Conservation (phyloP, 495 filamentous ascomycete genomes). For the Penicillium dipodomyicola region DNA sequence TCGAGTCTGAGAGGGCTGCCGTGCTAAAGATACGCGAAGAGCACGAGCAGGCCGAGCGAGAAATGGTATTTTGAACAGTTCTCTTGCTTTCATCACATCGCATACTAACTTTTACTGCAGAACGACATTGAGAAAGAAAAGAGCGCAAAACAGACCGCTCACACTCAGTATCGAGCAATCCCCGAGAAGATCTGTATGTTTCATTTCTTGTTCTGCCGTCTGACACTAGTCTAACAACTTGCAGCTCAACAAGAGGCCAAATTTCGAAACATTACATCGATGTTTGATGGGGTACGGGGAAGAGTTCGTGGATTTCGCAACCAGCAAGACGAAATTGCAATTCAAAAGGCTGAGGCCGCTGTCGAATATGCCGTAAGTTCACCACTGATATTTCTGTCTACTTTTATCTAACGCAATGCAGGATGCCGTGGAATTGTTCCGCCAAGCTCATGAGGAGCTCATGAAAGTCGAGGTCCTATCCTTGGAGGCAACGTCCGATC, state of each 20-base stretch:
- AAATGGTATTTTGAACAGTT: conserved; percentile 37
- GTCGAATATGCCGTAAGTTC: conserved; percentile 62
- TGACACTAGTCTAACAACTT: conserved; percentile 16
- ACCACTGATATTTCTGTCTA: neutral
- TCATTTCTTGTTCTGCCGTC: neutral
- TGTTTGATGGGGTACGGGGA: conserved; percentile 42
- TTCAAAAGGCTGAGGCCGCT: conserved; percentile 62
- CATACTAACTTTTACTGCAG: conserved; percentile 32
- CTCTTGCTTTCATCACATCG: neutral
- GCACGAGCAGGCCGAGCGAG: conserved; percentile 20
- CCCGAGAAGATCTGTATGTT: conserved; percentile 68
- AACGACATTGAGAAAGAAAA: conserved; percentile 53
- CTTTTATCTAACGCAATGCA: conserved; percentile 33
- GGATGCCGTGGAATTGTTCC: conserved; percentile 58
- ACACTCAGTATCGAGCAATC: conserved; percentile 59
- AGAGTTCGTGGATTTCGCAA: conserved; percentile 43
- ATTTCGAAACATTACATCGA: conserved; percentile 39
- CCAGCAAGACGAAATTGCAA: conserved; percentile 54
- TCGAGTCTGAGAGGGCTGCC: conserved; percentile 31
- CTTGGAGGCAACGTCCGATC: conserved; percentile 78
- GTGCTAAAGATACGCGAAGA: conserved; percentile 41
- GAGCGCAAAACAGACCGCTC: conserved; percentile 55
- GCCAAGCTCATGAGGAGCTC: conserved; percentile 57
- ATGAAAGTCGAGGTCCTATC: conserved; percentile 64
- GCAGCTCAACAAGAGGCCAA: conserved; percentile 55